These are phyloP conservation scores for Chamaenerion angustifolium DNA, from an alignment of 345 rosid genomes.

Conservation along the genomic window DNA sequence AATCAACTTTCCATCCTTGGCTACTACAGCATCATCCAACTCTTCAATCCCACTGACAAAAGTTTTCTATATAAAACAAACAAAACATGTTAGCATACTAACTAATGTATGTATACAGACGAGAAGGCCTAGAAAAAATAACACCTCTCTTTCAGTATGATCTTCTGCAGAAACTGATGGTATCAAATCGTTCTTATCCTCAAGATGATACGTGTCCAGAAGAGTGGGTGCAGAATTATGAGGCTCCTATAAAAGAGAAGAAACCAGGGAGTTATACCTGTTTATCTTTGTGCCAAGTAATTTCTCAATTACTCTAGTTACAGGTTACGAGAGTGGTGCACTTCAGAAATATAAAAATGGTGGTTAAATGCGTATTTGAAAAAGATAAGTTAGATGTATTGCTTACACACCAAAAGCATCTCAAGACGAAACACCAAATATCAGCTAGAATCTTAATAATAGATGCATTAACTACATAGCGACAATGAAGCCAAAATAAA, in stretches of 20 bases:
- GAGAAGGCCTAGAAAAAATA: conserved; percentile 7
- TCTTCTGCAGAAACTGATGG: conserved; percentile 8
- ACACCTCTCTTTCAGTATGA: conserved; percentile 32
- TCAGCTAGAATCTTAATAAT: too few species aligned
- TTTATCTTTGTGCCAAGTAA: too few species aligned
- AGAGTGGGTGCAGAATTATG: conserved; percentile 31
- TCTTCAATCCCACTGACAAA: conserved; percentile 36
- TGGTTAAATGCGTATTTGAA: too few species aligned
- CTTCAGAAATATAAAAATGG: too few species aligned
- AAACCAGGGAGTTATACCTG: background rate
- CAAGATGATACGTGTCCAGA: conserved; percentile 61
- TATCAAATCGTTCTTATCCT: conserved; percentile 27
- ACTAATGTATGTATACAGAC: conserved; percentile 4
- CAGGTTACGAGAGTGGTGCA: too few species aligned
- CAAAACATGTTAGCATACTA: background rate
- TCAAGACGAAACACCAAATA: too few species aligned
- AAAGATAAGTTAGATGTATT: too few species aligned
- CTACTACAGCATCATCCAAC: conserved; percentile 32
- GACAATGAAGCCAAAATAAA: too few species aligned
- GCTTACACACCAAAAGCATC: too few species aligned
- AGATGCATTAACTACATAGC: too few species aligned
- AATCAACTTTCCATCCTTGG: conserved; percentile 63
- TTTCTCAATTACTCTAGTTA: too few species aligned
- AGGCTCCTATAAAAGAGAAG: conserved; percentile 21
- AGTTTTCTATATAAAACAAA: conserved; percentile 30